phyloP scores from a whole-genome alignment of 164 flowering plant genomes.

The Paratinospora sagittata region DNA sequence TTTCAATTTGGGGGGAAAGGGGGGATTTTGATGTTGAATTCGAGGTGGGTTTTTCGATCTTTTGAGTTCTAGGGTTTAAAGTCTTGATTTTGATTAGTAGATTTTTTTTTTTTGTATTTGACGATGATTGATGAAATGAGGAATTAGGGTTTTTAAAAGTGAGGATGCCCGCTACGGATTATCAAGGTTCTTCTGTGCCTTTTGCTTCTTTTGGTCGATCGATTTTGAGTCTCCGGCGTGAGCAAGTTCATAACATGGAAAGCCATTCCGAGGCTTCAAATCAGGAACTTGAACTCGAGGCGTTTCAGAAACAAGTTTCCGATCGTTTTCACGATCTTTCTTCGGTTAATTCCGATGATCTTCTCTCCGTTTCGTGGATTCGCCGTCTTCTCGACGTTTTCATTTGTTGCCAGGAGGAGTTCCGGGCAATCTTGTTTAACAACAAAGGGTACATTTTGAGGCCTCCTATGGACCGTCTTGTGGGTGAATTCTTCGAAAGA shows the following conservation, averaged over 20 bases:
- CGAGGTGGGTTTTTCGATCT: background rate
- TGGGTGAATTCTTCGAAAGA: slow-evolving; percentile 62
- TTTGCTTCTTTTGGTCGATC: slow-evolving; percentile 49
- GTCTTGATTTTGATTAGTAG: too few species aligned
- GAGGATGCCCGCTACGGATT: slow-evolving; percentile 72
- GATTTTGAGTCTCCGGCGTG: slow-evolving; percentile 56
- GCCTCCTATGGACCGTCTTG: slow-evolving; percentile 53
- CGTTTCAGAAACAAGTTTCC: slow-evolving; percentile 57
- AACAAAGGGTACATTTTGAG: slow-evolving; percentile 25
- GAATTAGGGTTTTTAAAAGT: background rate
- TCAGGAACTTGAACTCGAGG: slow-evolving; percentile 49
- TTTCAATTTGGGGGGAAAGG: background rate
- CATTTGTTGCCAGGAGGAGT: slow-evolving; percentile 74
- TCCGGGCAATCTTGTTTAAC: slow-evolving; percentile 43
- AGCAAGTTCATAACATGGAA: slow-evolving; percentile 68
- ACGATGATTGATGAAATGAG: background rate
- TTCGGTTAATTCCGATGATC: slow-evolving; percentile 31
- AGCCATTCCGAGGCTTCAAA: slow-evolving; percentile 20
- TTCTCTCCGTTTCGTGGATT: slow-evolving; percentile 69
- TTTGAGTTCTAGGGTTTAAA: background rate
- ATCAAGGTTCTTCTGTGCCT: slow-evolving; percentile 45
- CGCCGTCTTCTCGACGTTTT: slow-evolving; percentile 64
- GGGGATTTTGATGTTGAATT: background rate
- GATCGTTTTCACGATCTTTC: slow-evolving; percentile 48
- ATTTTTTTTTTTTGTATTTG: too few species aligned